phyloP scores from a whole-genome alignment of 2,329 filamentous ascomycete species.

The Ceratocystiopsis brevicomis region DNA sequence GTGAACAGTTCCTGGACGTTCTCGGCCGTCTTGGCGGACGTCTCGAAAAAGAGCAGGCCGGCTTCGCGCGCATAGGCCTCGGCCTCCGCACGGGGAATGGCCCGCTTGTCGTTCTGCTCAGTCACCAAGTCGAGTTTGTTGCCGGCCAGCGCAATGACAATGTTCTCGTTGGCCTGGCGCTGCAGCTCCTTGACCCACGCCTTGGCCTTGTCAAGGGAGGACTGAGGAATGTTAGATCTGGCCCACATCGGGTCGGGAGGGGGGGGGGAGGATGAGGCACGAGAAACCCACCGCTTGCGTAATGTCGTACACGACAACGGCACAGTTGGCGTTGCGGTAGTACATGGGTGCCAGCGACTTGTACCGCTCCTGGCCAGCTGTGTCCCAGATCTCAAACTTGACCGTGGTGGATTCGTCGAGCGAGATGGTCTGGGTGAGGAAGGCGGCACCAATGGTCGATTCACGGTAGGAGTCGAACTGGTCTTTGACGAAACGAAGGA shows the following conservation, averaged over 20 bases:
- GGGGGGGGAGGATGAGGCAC: background rate
- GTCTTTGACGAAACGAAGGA: conserved; percentile 97
- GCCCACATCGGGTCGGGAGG: too few relatives aligned
- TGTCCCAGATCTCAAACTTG: conserved; percentile 99
- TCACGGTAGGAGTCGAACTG: conserved; percentile 97
- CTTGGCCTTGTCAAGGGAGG: conserved; percentile 96
- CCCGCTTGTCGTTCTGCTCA: conserved; percentile 88
- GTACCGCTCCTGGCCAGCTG: conserved; percentile 94
- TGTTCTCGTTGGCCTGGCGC: conserved; percentile 97
- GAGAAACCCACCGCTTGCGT: conserved; percentile 70
- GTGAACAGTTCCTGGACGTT: conserved; percentile 95
- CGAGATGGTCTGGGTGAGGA: conserved; percentile 96
- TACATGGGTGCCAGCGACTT: conserved; percentile 99
- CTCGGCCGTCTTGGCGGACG: conserved; percentile 89
- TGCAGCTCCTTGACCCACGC: conserved; percentile 98
- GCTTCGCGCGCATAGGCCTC: conserved; percentile 91
- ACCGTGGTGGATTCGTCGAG: conserved; percentile 96
- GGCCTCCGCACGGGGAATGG: conserved; percentile 72
- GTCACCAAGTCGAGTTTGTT: conserved; percentile 96
- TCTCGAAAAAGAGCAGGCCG: conserved; percentile 93
- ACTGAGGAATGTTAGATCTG: conserved; percentile 27
- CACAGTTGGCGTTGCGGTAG: conserved; percentile 98
- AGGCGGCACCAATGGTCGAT: conserved; percentile 94
- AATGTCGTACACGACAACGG: conserved; percentile 97
- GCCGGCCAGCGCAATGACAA: conserved; percentile 92